phyloP scores from a whole-genome alignment of 257 asterid genomes.

The Solanum pinnatisectum region DNA sequence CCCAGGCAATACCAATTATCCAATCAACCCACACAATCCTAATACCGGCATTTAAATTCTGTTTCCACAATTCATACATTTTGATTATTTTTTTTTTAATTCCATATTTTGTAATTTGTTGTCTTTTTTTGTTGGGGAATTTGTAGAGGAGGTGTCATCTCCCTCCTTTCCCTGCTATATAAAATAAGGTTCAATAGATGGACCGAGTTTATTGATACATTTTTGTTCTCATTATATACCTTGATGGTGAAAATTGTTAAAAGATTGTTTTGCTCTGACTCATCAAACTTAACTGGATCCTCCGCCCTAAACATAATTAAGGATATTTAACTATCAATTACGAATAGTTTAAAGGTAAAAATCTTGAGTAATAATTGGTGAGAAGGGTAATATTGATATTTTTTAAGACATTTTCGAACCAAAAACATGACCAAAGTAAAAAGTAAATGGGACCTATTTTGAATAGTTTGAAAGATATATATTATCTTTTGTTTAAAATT shows the following conservation, averaged over 20 bases:
- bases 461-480: neutral
- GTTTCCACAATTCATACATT: neutral
- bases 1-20: neutral
- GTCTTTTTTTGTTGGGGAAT: conserved; percentile 19
- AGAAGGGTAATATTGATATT: neutral
- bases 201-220: neutral
- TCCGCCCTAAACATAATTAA: neutral
- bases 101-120: neutral
- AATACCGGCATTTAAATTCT: neutral
- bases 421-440: too few relatives aligned
- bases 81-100: neutral
- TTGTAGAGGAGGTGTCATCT: conserved; percentile 25
- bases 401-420: too few relatives aligned
- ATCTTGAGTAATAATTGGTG: too few relatives aligned
- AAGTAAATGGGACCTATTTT: too few relatives aligned
- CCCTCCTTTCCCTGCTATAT: conserved; percentile 73
- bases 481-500: neutral
- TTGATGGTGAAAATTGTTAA: neutral
- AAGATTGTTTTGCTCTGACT: neutral
- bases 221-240: neutral
- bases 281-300: neutral
- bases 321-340: too few relatives aligned
- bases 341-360: neutral
- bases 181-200: conserved; percentile 19
- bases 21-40: neutral